phyloP scores from a whole-genome alignment of 768 basidiomycete genomes.

The Hirschioporus abietinus region DNA sequence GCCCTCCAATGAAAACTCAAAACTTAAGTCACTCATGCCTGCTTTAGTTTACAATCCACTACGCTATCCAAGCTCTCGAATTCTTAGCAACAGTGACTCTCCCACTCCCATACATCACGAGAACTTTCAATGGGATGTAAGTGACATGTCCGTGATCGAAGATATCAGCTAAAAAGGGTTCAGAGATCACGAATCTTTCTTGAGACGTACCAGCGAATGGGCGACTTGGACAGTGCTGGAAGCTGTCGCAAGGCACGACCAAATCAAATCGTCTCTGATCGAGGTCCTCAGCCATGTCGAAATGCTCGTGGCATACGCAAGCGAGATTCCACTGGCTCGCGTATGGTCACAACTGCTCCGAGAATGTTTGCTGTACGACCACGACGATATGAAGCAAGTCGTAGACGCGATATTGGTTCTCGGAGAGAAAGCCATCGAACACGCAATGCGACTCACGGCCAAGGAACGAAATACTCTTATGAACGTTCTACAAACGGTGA shows the following conservation, averaged over 20 bases:
- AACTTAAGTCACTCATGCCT: neutral
- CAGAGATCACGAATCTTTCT: neutral
- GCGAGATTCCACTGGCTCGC: neutral
- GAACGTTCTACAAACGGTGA: neutral
- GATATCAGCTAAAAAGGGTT: neutral
- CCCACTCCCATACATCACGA: neutral
- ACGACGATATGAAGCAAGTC: neutral
- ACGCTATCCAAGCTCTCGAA: neutral
- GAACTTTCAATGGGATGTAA: neutral
- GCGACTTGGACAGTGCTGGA: neutral
- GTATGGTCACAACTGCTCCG: neutral
- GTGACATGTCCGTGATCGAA: neutral
- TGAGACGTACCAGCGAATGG: neutral
- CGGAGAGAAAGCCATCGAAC: neutral
- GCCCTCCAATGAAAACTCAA: no score
- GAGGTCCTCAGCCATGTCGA: neutral
- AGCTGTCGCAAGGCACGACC: neutral
- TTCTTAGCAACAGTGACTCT: neutral
- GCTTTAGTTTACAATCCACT: neutral
- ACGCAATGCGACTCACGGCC: neutral
- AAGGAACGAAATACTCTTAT: neutral
- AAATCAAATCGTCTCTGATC: neutral
- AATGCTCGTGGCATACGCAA: neutral
- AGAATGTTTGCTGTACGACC: neutral
- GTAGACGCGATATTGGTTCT: neutral